Conservation (phyloP, 2,329 filamentous ascomycete species). For the Epicoccum nigrum region DNA sequence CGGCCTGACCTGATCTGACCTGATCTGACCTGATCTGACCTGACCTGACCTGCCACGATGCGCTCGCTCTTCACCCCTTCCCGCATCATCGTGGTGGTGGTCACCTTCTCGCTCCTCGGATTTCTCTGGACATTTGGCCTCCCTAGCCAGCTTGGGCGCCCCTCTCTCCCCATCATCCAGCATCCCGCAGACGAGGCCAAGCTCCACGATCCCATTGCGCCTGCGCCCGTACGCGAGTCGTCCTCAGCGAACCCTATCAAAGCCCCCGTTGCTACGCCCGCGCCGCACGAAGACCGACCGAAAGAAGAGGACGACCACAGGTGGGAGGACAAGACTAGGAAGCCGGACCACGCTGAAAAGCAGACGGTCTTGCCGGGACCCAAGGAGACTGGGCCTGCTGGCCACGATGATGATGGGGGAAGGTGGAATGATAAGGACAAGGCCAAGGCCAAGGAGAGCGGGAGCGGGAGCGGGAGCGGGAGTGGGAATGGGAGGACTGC, state of each 20-base stretch:
- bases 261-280: background rate
- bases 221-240: conserved; percentile 22
- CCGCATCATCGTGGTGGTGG: conserved; percentile 35
- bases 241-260: conserved; percentile 11
- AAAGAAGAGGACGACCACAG: conserved; percentile 18
- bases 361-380: conserved; percentile 11
- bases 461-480: no score
- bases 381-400: conserved; percentile 15
- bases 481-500: conserved; percentile 1
- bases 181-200: conserved; percentile 30
- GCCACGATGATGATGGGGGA: conserved; percentile 28
- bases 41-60: conserved; percentile 31
- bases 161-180: conserved; percentile 30
- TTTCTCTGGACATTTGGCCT: conserved; percentile 43
- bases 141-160: conserved; percentile 26
- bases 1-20: no score
- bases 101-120: conserved; percentile 36
- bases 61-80: conserved; percentile 39
- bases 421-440: conserved; percentile 26
- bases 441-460: conserved; percentile 5
- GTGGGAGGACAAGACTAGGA: conserved; percentile 22
- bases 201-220: conserved; percentile 28
- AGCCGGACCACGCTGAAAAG: background rate
- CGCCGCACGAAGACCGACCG: conserved; percentile 7
- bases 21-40: no score